Conservation (phyloP, 176 grass and related monocot species). For the Typha latifolia region DNA sequence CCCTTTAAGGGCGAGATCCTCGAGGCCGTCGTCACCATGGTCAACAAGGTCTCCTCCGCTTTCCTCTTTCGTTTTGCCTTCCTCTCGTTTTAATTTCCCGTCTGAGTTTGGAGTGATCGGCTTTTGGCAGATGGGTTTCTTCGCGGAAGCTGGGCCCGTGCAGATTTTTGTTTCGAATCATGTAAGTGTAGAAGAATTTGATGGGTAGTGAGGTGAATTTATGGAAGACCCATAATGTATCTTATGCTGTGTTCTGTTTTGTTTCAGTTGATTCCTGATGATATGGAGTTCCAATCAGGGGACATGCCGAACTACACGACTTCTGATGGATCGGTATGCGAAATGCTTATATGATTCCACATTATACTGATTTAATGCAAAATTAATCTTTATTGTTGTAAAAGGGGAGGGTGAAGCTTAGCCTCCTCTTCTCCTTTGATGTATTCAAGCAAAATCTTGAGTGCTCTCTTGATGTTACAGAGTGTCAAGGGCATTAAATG, state of each 20-base stretch:
- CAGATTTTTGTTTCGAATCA: constrained; percentile 98
- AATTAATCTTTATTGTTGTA: no score
- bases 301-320: constrained; percentile 92
- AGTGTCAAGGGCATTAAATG: no score
- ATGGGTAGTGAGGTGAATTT: not conserved
- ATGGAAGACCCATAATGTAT: not conserved
- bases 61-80: not conserved
- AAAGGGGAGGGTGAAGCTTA: no score
- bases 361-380: no score
- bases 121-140: constrained; percentile 87
- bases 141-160: constrained; percentile 86
- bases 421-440: no score
- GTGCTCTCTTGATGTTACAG: no score
- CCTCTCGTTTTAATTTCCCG: not conserved
- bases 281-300: constrained; percentile 88
- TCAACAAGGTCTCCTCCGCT: constrained; percentile 54
- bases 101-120: not conserved
- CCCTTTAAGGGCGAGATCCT: constrained; percentile 98
- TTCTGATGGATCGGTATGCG: constrained; percentile 82
- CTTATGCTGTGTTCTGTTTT: not conserved
- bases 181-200: constrained; percentile 37
- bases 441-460: no score
- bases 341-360: no score
- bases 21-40: constrained; percentile 96
- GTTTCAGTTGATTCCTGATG: constrained; percentile 80